A percentile compares a stretch with the other conserved stretches of the same genome.
These are phyloP conservation scores for Talaromyces sp. DNA, from an alignment of 2,329 filamentous ascomycete genomes.

Conservation along the genomic window DNA sequence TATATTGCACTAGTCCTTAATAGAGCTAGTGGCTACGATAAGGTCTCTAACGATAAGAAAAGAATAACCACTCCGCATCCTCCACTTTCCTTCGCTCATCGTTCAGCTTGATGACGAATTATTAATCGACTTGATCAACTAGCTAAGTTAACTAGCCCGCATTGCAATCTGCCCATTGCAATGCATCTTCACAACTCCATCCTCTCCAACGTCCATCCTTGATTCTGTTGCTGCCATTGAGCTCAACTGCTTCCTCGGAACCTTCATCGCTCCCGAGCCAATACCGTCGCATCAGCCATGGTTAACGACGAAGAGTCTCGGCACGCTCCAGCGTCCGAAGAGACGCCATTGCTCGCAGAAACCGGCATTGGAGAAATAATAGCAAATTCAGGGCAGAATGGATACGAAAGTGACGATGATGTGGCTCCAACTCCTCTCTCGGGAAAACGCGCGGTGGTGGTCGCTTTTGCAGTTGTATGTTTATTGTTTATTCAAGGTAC, in stretches of 20 bases:
- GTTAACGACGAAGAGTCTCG: slow-evolving; percentile 2
- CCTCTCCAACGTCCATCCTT: background rate
- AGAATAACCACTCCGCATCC: background rate
- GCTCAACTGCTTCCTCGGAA: background rate
- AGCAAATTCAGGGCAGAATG: background rate
- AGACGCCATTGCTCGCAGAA: slow-evolving; percentile 9
- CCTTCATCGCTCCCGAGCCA: background rate
- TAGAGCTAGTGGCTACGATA: background rate
- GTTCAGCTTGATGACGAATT: slow-evolving; percentile 1
- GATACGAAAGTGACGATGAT: background rate
- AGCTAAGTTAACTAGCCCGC: background rate
- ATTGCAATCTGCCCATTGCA: background rate
- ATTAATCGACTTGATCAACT: background rate
- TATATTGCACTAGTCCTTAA: background rate
- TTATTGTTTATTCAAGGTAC: slow-evolving; percentile 28
- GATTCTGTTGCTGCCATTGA: background rate
- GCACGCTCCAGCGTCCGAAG: background rate
- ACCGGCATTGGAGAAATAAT: background rate
- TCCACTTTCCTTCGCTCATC: background rate
- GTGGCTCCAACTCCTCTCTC: slow-evolving; percentile 1
- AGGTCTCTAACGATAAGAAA: background rate
- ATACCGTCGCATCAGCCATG: background rate
- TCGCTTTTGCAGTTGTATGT: slow-evolving; percentile 25
- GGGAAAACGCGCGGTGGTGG: slow-evolving; percentile 19
- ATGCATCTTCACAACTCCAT: background rate